A percentile compares a stretch with the other conserved stretches of the same genome.
Conservation (phyloP, 306 rosid species). For the Castanea sativa region DNA sequence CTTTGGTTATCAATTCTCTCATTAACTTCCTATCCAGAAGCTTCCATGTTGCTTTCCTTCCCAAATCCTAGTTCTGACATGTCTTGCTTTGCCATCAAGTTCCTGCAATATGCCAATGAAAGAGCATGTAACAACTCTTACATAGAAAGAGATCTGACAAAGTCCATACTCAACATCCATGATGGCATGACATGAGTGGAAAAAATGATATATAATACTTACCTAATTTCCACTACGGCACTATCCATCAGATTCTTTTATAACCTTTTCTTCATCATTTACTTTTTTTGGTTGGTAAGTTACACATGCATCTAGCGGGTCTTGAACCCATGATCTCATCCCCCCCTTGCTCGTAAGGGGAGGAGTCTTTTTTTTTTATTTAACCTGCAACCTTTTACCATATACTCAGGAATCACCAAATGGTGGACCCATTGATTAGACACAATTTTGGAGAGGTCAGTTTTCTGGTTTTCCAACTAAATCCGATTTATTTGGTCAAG, state of each 20-base stretch:
- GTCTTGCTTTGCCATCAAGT: constrained; percentile 98
- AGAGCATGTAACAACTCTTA: constrained; percentile 7
- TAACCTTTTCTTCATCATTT: too few species aligned
- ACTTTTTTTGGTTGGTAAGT: background rate
- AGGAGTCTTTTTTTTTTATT: too few species aligned
- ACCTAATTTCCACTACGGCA: background rate
- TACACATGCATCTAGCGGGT: too few species aligned
- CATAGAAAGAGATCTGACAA: constrained; percentile 11
- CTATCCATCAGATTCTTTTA: background rate
- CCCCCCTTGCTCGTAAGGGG: too few species aligned
- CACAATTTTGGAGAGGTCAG: background rate
- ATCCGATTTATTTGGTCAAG: background rate
- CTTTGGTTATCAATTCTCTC: constrained; percentile 35
- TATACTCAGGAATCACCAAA: background rate
- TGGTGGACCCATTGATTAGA: background rate
- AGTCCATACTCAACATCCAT: background rate
- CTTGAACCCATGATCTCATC: too few species aligned
- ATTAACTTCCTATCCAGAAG: constrained; percentile 24
- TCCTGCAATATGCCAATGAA: constrained; percentile 52
- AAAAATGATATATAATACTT: background rate
- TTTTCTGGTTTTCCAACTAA: background rate
- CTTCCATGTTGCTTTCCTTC: constrained; percentile 27
- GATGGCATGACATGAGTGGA: background rate
- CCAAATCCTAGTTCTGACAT: constrained; percentile 86
- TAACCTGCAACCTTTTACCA: background rate